Base-by-base conservation (phyloP, 1,139 yeast species). In the Suhomyces panamericanus region DNA sequence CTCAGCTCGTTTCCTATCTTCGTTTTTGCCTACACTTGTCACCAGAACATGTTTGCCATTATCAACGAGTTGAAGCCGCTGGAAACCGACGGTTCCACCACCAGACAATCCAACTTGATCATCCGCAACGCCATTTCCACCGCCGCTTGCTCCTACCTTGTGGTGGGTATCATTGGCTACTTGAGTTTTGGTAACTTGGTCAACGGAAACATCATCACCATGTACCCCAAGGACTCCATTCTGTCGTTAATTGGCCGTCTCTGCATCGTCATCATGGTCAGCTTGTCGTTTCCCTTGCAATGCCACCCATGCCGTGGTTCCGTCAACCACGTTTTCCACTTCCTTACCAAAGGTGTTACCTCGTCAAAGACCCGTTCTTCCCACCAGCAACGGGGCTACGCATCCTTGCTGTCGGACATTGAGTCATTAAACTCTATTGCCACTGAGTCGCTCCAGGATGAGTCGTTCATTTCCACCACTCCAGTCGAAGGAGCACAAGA, bases 21-120 rank as follows among this genome's bases (percentile, higher is more conserved):
- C 47, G 87, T 93, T 14, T 89, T 95, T 69, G 98, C 98, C 3
- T 95, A 82, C 64, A 91, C 98, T 0, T 95, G 98, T 50, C 95
- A 93, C 53, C 97, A 93, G 69, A 93, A 85, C 60, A 86, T 93
- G 83, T 91, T 87, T 64, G 85, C 96, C 9, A 87, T 91, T 44
- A 80, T 90, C 57, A 88, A 90, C 59, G 99, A 93, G 66, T 69
- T 80, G 41, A 57, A 63, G 26, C 56, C 61, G 9, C 52, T 50
- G 53, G 64, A 55, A 9, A 51, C 31, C 1, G 51, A 48, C 33
- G 83, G 85, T 42, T 75, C 78, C 42, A 75, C 79, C 34, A 72
- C 81, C 2, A 62, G 75, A 43, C 81, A 73, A 52, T 73, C 84
- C 42, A 80, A 78, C 56, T 67, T 65, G 43, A 77, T 85, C 39